phyloP scores from a whole-genome alignment of 2,329 filamentous ascomycete species.

The Colletotrichum echinochloae region DNA sequence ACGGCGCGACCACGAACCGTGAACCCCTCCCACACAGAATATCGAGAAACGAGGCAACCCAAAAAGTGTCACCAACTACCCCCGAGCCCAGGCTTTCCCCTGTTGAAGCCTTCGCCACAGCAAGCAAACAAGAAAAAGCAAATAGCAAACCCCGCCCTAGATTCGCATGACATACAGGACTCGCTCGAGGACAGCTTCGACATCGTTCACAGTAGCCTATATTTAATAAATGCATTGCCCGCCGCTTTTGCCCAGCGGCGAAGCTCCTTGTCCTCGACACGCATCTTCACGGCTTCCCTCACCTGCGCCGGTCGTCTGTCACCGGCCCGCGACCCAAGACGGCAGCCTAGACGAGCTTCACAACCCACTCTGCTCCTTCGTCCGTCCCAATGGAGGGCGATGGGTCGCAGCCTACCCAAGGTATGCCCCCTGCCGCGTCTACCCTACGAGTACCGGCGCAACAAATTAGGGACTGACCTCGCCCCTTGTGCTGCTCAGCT shows the following conservation, averaged over 20 bases:
- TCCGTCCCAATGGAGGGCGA: slow-evolving; percentile 56
- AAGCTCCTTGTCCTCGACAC: slow-evolving; percentile 4
- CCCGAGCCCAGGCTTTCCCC: slow-evolving; percentile 11
- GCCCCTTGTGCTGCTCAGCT: slow-evolving; percentile 55
- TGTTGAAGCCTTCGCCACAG: slow-evolving; percentile 27
- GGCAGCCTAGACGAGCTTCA: slow-evolving; percentile 37
- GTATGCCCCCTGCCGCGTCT: slow-evolving; percentile 43
- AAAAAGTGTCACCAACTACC: slow-evolving; percentile 1
- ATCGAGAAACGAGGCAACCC: slow-evolving; percentile 30
- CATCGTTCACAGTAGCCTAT: slow-evolving; percentile 11
- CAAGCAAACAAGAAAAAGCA: slow-evolving; percentile 26
- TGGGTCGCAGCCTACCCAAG: slow-evolving; percentile 55
- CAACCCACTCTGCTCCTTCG: slow-evolving; percentile 13
- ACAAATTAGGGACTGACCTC: slow-evolving; percentile 35
- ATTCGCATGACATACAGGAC: slow-evolving; percentile 18
- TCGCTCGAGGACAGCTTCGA: background rate
- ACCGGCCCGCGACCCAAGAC: slow-evolving; percentile 21
- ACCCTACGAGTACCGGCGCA: background rate
- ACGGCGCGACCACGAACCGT: slow-evolving; percentile 2
- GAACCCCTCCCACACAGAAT: slow-evolving; percentile 1
- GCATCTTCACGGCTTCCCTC: background rate
- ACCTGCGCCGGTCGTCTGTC: slow-evolving; percentile 26
- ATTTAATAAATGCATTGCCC: slow-evolving; percentile 37
- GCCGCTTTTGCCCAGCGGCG: slow-evolving; percentile 10
- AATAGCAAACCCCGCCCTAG: slow-evolving; percentile 6